phyloP scores from a whole-genome alignment of 257 asterid genomes.

The Ilex asprella region DNA sequence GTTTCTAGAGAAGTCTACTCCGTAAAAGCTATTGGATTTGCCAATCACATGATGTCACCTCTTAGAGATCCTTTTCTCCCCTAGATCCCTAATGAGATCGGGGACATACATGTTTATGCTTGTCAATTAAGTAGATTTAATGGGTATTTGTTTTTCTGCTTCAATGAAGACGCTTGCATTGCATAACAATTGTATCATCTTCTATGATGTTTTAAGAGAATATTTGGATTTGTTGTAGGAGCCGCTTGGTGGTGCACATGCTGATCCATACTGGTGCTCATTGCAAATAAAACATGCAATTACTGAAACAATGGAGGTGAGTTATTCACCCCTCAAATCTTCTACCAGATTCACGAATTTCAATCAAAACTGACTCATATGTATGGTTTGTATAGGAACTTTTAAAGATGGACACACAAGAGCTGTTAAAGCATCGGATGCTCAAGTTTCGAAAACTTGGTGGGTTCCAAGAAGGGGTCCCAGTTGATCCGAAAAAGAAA shows the following conservation, averaged over 20 bases:
- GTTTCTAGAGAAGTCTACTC: too few relatives aligned
- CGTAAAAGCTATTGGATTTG: too few relatives aligned
- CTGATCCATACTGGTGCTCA: slow-evolving; percentile 89
- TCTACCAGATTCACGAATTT: too few relatives aligned
- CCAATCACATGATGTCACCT: too few relatives aligned
- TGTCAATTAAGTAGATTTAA: too few relatives aligned
- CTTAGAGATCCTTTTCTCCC: too few relatives aligned
- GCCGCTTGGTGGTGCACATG: slow-evolving; percentile 98
- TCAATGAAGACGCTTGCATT: too few relatives aligned
- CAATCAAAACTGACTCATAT: background rate
- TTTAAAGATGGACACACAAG: slow-evolving; percentile 53
- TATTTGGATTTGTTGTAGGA: slow-evolving; percentile 41
- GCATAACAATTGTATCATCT: too few relatives aligned
- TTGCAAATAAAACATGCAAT: slow-evolving; percentile 83
- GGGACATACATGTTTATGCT: too few relatives aligned
- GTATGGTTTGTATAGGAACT: slow-evolving; percentile 56
- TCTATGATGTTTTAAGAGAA: background rate
- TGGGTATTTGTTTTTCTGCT: too few relatives aligned
- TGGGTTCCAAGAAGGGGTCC: slow-evolving; percentile 60
- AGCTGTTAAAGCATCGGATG: slow-evolving; percentile 58
- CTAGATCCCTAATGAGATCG: too few relatives aligned
- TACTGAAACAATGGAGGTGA: slow-evolving; percentile 79
- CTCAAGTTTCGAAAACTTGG: slow-evolving; percentile 71
- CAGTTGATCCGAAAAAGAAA: slow-evolving; percentile 57
- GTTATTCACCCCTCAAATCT: slow-evolving; percentile 17